Conservation (phyloP, 768 basidiomycete species). For the Tephrocybe sp. region DNA sequence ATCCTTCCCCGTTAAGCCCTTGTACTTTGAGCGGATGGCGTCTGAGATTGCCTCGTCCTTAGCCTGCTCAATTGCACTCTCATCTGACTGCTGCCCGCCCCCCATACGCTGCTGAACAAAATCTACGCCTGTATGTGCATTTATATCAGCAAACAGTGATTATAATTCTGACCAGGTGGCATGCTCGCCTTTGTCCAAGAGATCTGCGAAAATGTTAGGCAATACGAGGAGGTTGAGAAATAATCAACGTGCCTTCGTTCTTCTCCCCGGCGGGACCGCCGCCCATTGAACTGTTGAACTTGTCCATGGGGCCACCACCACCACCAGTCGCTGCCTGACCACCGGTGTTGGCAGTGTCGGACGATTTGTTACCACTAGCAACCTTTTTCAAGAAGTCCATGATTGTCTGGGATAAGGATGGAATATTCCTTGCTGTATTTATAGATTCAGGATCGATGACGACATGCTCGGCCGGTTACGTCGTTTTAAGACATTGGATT, state of each 20-base stretch:
- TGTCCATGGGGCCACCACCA: conserved; percentile 26
- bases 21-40: conserved; percentile 33
- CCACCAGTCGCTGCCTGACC: conserved; percentile 17
- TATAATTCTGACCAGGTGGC: background rate
- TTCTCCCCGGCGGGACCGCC: conserved; percentile 32
- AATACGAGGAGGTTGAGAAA: background rate
- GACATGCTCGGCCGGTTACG: background rate
- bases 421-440: background rate
- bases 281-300: conserved; percentile 28
- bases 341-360: background rate
- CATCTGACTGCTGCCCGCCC: conserved; percentile 40
- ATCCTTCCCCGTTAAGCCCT: conserved; percentile 36
- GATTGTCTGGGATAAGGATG: background rate
- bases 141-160: background rate
- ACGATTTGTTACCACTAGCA: conserved; percentile 9
- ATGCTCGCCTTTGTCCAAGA: conserved; percentile 33
- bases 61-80: conserved; percentile 39
- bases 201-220: conserved; percentile 19
- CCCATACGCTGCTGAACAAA: conserved; percentile 38
- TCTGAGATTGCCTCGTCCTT: conserved; percentile 45
- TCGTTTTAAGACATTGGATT: background rate
- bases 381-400: conserved; percentile 23
- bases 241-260: conserved; percentile 31
- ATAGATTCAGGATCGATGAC: background rate
- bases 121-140: conserved; percentile 30